phyloP scores from a whole-genome alignment of 306 rosid species.

The Cicer bijugum region DNA sequence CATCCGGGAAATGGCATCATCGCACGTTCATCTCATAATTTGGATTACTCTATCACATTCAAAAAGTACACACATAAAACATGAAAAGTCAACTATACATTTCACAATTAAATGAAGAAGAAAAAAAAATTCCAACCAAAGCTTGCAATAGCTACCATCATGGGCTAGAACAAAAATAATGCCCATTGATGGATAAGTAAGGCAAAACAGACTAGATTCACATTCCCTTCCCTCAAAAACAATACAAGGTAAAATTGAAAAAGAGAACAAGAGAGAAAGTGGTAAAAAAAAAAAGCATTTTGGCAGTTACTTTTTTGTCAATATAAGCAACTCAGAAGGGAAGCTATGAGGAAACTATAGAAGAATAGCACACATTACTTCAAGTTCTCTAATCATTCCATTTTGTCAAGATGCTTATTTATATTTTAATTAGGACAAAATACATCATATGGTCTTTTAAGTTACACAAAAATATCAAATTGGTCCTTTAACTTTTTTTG shows the following conservation, averaged over 20 bases:
- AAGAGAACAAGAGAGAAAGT: background rate
- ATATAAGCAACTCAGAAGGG: constrained; percentile 47
- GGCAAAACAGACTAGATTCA: constrained; percentile 26
- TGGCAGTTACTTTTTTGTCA: constrained; percentile 53
- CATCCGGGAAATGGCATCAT: constrained; percentile 31
- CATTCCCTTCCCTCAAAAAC: constrained; percentile 26
- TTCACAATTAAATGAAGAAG: background rate
- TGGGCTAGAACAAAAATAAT: constrained; percentile 35
- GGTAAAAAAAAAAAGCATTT: constrained; percentile 31
- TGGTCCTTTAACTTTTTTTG: too few species aligned
- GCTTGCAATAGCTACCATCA: constrained; percentile 25
- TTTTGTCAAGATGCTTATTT: constrained; percentile 30
- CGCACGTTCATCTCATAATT: constrained; percentile 49
- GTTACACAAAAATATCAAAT: too few species aligned
- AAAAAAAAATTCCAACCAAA: constrained; percentile 28
- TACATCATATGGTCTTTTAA: too few species aligned
- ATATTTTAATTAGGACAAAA: constrained; percentile 38
- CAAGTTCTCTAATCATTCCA: constrained; percentile 5
- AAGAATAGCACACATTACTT: constrained; percentile 16
- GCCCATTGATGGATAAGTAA: constrained; percentile 28
- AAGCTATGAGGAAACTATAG: constrained; percentile 29
- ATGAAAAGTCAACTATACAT: constrained; percentile 32
- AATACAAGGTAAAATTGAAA: background rate
- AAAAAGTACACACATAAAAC: constrained; percentile 22
- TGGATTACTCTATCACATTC: constrained; percentile 43